Conservation (phyloP, 306 rosid genomes). For the Quercus bicolor region DNA sequence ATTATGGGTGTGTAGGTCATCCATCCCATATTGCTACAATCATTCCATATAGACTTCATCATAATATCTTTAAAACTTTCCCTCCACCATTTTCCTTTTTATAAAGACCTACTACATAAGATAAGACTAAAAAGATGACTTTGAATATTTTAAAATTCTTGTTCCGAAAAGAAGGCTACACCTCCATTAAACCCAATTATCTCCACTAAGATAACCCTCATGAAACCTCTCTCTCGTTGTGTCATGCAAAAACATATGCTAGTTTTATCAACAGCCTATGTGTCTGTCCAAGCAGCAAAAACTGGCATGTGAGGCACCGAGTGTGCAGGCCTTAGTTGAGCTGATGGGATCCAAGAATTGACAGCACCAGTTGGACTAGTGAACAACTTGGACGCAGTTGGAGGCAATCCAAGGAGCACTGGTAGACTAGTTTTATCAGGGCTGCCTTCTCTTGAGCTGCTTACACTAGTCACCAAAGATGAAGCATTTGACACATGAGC, state of each 20-base stretch:
- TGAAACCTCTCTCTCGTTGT: constrained; percentile 7
- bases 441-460: constrained; percentile 71
- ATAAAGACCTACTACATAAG: constrained; percentile 9
- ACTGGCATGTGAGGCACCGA: constrained; percentile 69
- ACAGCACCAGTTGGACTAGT: constrained; percentile 34
- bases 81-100: constrained; percentile 6
- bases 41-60: constrained; percentile 32
- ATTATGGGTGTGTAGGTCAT: constrained; percentile 27
- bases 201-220: constrained; percentile 15
- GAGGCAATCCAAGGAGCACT: constrained; percentile 45
- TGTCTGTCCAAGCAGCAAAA: constrained; percentile 75
- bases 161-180: not conserved
- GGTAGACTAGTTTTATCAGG: constrained; percentile 57
- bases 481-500: constrained; percentile 63
- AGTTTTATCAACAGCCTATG: constrained; percentile 28
- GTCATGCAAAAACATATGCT: constrained; percentile 22
- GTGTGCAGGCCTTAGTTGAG: constrained; percentile 47
- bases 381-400: constrained; percentile 45
- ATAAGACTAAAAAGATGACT: not conserved
- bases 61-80: constrained; percentile 22
- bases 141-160: constrained; percentile 19
- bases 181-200: constrained; percentile 25
- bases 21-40: constrained; percentile 30
- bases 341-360: constrained; percentile 62
- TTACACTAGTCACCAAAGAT: constrained; percentile 67